phyloP scores from a whole-genome alignment of 768 basidiomycete species.

The Boletus barrowsii region DNA sequence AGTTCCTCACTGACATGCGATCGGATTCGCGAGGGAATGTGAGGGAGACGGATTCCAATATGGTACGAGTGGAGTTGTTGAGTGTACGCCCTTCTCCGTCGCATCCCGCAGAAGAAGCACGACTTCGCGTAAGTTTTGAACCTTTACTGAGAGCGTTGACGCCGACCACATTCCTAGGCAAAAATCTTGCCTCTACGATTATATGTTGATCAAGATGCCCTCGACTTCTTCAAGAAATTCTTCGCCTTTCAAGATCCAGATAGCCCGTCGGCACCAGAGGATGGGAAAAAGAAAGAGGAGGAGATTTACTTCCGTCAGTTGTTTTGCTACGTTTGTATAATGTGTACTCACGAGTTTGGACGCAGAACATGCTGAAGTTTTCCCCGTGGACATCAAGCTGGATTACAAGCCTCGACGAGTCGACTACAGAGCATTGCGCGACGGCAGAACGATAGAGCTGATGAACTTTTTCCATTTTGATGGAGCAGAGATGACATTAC shows the following conservation, averaged over 20 bases:
- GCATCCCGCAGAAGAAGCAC: slow-evolving; percentile 68
- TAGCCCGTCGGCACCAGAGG: slow-evolving; percentile 31
- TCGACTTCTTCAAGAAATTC: slow-evolving; percentile 97
- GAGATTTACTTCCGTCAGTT: slow-evolving; percentile 74
- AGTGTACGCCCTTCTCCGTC: slow-evolving; percentile 71
- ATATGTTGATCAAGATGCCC: slow-evolving; percentile 97
- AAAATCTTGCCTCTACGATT: slow-evolving; percentile 88
- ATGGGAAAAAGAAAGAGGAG: slow-evolving; percentile 36
- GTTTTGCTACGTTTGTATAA: slow-evolving; percentile 1
- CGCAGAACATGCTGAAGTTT: slow-evolving; percentile 89
- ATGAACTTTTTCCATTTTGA: slow-evolving; percentile 99
- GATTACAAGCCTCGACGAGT: slow-evolving; percentile 99
- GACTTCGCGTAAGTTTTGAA: slow-evolving; percentile 51
- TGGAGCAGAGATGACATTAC: slow-evolving; percentile 94
- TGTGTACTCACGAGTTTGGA: background rate
- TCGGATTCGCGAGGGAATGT: slow-evolving; percentile 85
- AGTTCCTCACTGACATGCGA: slow-evolving; percentile 85
- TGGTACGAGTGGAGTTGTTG: slow-evolving; percentile 84
- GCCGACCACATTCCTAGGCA: slow-evolving; percentile 45
- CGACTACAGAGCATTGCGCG: slow-evolving; percentile 85
- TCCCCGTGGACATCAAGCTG: slow-evolving; percentile 91
- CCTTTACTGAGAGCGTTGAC: background rate
- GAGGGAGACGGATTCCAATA: slow-evolving; percentile 87
- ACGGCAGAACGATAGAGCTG: slow-evolving; percentile 90
- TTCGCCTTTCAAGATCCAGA: slow-evolving; percentile 80